Percentiles rank a stretch among this genome's conserved stretches.
phyloP scores from a whole-genome alignment of 768 basidiomycete genomes.

The Pulveroboletus sp. region DNA sequence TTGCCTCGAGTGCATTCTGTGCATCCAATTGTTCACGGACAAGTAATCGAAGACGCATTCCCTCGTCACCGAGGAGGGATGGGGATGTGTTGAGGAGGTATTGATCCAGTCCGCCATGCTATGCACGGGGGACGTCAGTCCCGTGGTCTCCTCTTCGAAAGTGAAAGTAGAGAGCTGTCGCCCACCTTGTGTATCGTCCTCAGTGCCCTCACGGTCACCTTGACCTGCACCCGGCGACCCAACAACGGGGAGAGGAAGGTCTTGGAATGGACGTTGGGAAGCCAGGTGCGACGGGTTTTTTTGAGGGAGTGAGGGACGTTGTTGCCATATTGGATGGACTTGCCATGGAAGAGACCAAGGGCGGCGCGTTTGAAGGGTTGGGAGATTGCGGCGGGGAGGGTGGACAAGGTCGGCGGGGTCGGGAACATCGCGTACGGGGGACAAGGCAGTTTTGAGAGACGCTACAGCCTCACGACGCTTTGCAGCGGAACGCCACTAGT shows the following conservation, averaged over 20 bases:
- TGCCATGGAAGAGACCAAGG: conserved; percentile 79
- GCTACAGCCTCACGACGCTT: too few species aligned
- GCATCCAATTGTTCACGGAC: conserved; percentile 31
- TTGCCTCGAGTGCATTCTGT: conserved; percentile 16
- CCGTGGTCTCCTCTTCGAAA: not conserved
- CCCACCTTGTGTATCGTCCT: conserved; percentile 74
- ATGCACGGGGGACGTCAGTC: not conserved
- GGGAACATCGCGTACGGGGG: conserved; percentile 18
- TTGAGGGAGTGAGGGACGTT: conserved; percentile 86
- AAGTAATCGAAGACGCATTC: conserved; percentile 43
- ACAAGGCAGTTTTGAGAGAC: too few species aligned
- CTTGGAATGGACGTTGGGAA: conserved; percentile 82
- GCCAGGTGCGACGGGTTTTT: conserved; percentile 84
- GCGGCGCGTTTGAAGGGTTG: conserved; percentile 79
- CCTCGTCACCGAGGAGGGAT: conserved; percentile 34
- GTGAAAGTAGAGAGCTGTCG: not conserved
- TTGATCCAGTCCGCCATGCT: conserved; percentile 70
- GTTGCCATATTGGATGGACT: conserved; percentile 76
- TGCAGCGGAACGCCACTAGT: too few species aligned
- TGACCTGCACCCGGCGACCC: conserved; percentile 53
- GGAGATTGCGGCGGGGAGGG: conserved; percentile 36
- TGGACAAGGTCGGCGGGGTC: conserved; percentile 13
- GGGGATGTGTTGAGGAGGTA: conserved; percentile 53
- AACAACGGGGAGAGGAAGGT: conserved; percentile 64
- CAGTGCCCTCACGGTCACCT: conserved; percentile 71